phyloP scores from a whole-genome alignment of 768 basidiomycete genomes.

The Leccinum olivaceopallidum region DNA sequence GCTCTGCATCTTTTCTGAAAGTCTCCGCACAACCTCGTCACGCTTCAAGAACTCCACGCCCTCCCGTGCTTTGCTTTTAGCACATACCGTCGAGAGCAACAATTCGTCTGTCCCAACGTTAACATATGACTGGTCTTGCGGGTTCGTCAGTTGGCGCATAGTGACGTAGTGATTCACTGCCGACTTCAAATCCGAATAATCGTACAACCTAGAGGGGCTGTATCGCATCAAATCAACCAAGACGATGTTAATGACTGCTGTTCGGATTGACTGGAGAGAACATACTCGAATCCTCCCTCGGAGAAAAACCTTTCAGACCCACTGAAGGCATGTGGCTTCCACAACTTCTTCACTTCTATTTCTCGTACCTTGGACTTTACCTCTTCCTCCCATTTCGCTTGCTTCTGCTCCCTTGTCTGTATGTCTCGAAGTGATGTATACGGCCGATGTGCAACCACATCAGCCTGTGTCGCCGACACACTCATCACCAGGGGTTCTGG shows the following conservation, averaged over 20 bases:
- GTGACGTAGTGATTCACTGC: conserved; percentile 65
- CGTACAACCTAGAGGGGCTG: conserved; percentile 56
- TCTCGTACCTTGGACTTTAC: conserved; percentile 47
- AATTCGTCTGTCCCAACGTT: conserved; percentile 54
- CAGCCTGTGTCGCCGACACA: conserved; percentile 57
- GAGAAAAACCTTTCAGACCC: conserved; percentile 60
- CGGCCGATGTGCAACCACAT: conserved; percentile 48
- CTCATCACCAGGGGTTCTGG: conserved; percentile 54
- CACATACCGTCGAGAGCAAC: conserved; percentile 38
- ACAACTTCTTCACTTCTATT: conserved; percentile 65
- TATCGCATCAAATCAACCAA: background rate
- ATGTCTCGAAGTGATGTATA: conserved; percentile 67
- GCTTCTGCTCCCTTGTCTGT: conserved; percentile 63
- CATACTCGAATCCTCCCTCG: conserved; percentile 62
- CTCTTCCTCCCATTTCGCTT: conserved; percentile 52
- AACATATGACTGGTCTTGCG: conserved; percentile 65
- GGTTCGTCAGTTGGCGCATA: conserved; percentile 61
- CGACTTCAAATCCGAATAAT: conserved; percentile 51
- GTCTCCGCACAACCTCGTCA: conserved; percentile 56
- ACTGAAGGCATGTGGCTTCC: conserved; percentile 64
- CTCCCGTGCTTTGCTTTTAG: conserved; percentile 32
- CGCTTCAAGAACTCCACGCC: conserved; percentile 60
- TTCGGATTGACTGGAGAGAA: conserved; percentile 10
- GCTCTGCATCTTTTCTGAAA: conserved; percentile 69
- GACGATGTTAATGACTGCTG: background rate